Evolutionary conservation across 768 basidiomycete genomes (phyloP).

Genomic region (Tylopilus vinaceipallidus): DNA sequence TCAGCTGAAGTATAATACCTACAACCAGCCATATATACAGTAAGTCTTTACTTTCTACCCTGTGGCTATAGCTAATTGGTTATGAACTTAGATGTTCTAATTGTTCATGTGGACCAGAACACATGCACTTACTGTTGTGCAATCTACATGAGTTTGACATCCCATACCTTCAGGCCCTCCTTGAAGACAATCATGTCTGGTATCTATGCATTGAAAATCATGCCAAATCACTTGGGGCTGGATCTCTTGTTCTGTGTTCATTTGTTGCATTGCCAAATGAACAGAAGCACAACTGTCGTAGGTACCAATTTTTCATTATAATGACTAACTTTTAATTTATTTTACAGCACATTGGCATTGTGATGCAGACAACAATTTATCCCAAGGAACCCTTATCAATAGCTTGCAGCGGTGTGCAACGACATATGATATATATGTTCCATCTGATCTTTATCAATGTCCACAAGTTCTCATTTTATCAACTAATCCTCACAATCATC

Average conservation of each 20-base stretch:
- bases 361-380: neutral
- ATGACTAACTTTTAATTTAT: neutral
- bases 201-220: constrained; percentile 1
- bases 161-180: constrained; percentile 20
- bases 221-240: constrained; percentile 14
- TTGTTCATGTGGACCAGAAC: neutral
- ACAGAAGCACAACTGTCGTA: constrained; percentile 19
- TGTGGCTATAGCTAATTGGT: too few relatives aligned
- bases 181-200: neutral
- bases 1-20: neutral
- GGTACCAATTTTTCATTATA: neutral
- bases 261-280: constrained; percentile 13
- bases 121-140: constrained; percentile 17
- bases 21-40: neutral
- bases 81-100: neutral
- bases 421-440: neutral
- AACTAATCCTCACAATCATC: too few relatives aligned
- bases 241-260: constrained; percentile 19
- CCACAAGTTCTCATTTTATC: neutral
- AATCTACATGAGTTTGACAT: constrained; percentile 18
- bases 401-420: neutral
- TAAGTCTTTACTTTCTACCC: neutral
- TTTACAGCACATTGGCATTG: neutral
- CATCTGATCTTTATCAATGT: neutral
- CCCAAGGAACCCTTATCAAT: neutral